phyloP scores from a whole-genome alignment of 371 early-diverging fungal species.

The Mycotypha africana region DNA sequence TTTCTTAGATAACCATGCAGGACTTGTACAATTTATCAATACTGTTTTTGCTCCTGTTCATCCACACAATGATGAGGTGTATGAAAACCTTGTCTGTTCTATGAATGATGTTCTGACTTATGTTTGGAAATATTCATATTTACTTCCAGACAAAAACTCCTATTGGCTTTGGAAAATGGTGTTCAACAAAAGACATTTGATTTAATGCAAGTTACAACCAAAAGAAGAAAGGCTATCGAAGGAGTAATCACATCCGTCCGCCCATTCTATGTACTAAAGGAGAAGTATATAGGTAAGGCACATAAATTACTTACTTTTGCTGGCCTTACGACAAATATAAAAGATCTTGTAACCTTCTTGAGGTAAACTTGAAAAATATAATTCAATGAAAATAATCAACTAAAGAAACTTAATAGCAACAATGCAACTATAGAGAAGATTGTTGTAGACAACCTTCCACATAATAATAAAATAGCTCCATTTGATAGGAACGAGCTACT shows the following conservation, averaged over 20 bases:
- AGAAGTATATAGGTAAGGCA: conserved; percentile 11
- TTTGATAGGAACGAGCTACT: conserved; percentile 12
- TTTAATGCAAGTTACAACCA: conserved; percentile 1
- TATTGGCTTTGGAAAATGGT: conserved; percentile 12
- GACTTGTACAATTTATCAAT: conserved; percentile 7
- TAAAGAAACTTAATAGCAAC: conserved; percentile 12
- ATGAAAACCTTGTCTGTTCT: conserved; percentile 5
- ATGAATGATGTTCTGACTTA: conserved; percentile 5
- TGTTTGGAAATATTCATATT: conserved; percentile 9
- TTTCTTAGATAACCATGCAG: conserved; percentile 4
- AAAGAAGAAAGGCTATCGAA: conserved; percentile 5
- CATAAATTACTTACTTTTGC: conserved; percentile 10
- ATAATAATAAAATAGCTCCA: conserved; percentile 11
- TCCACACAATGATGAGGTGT: conserved; percentile 10
- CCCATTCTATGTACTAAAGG: conserved; percentile 9
- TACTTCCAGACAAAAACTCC: conserved; percentile 10
- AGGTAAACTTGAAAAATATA: conserved; percentile 16
- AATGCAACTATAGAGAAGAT: conserved; percentile 12
- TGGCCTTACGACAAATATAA: conserved; percentile 12
- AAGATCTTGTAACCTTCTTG: conserved; percentile 7
- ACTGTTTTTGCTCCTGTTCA: conserved; percentile 6
- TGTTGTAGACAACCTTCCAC: conserved; percentile 12
- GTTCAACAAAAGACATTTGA: conserved; percentile 5
- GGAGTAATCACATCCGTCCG: conserved; percentile 2
- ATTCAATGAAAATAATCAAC: conserved; percentile 10